These are phyloP conservation scores for Nelumbo lutea DNA, from an alignment of 164 flowering plant genomes.

Conservation along the genomic window DNA sequence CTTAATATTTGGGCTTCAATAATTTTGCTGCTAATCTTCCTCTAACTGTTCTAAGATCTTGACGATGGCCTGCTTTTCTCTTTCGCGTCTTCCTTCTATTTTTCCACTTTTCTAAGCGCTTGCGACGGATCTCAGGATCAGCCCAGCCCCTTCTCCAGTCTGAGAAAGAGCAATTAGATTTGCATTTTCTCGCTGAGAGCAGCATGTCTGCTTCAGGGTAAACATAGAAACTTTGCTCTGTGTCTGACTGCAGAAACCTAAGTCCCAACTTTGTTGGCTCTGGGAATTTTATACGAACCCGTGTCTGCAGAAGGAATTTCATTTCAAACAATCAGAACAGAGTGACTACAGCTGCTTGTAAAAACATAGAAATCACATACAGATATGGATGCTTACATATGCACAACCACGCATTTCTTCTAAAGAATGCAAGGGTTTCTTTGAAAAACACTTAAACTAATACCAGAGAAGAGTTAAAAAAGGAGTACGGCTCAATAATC, in stretches of 20 bases:
- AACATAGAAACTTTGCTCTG: constrained; percentile 34
- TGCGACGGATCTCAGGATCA: constrained; percentile 83
- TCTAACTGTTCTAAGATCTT: constrained; percentile 37
- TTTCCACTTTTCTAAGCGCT: constrained; percentile 42
- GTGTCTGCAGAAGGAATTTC: constrained; percentile 32
- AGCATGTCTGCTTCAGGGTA: constrained; percentile 88
- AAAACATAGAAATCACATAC: neutral
- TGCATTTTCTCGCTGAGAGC: constrained; percentile 31
- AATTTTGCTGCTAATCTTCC: constrained; percentile 61
- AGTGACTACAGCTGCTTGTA: neutral
- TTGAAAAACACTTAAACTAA: too few species aligned
- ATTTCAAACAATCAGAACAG: neutral
- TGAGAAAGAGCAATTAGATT: constrained; percentile 45
- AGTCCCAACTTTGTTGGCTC: constrained; percentile 56
- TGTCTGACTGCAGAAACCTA: constrained; percentile 33
- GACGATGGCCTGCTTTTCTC: constrained; percentile 20
- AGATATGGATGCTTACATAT: too few species aligned
- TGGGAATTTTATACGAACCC: constrained; percentile 61
- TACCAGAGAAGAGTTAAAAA: too few species aligned
- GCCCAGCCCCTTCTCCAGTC: constrained; percentile 98
- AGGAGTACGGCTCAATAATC: too few species aligned
- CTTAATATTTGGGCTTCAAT: constrained; percentile 20
- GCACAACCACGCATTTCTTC: too few species aligned
- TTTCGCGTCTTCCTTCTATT: constrained; percentile 23
- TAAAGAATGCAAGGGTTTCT: too few species aligned